Percentiles rank a stretch among this genome's conserved stretches.
phyloP scores from a whole-genome alignment of 2,329 filamentous ascomycete species.

The Exophiala aquamarina region DNA sequence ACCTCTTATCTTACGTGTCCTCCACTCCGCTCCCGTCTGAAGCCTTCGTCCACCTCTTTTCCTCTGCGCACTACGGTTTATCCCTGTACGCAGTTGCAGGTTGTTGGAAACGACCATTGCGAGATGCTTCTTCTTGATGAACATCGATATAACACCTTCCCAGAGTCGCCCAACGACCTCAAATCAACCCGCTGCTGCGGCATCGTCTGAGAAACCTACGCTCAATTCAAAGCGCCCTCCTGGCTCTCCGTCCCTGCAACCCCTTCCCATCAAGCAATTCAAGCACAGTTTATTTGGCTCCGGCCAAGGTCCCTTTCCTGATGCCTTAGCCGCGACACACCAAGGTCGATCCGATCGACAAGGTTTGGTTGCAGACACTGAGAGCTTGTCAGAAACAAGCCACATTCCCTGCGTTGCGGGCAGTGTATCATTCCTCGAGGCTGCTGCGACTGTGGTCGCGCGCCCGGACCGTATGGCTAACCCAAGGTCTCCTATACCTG shows the following conservation, averaged over 20 bases:
- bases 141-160: too few species aligned
- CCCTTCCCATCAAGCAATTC: slow-evolving; percentile 8
- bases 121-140: too few species aligned
- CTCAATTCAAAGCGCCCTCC: too few species aligned
- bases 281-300: slow-evolving; percentile 9
- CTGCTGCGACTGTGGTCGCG: slow-evolving; percentile 7
- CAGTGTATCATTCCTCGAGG: slow-evolving; percentile 13
- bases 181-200: too few species aligned
- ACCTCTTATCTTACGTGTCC: too few species aligned
- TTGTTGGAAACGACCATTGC: too few species aligned
- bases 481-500: slow-evolving; percentile 2
- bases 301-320: neutral
- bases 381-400: neutral
- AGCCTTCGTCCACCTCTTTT: too few species aligned
- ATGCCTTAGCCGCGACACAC: slow-evolving; percentile 4
- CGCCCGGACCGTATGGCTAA: slow-evolving; percentile 10
- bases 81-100: too few species aligned
- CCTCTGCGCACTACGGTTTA: too few species aligned
- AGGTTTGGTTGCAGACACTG: slow-evolving; percentile 1
- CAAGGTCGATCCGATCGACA: slow-evolving; percentile 11
- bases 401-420: neutral
- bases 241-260: slow-evolving; percentile 8
- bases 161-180: too few species aligned
- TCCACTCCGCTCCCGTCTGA: too few species aligned
- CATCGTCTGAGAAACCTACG: too few species aligned